Conservation (phyloP, 2,329 filamentous ascomycete species). For the Pseudogymnoascus pannorum region DNA sequence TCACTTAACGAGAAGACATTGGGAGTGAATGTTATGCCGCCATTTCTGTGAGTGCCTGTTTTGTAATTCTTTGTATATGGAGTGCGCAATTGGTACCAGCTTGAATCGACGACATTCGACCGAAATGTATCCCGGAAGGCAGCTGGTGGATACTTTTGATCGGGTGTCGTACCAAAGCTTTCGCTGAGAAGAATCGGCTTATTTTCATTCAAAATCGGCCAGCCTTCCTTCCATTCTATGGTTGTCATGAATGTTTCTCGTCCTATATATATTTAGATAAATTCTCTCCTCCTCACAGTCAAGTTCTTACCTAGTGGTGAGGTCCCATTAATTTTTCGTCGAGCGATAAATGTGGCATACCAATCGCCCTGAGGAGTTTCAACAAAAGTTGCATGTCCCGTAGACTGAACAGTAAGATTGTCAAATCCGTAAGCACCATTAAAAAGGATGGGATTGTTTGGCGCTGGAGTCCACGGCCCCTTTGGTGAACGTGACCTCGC, state of each 20-base stretch:
- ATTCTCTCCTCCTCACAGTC: neutral
- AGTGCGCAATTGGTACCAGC: slow-evolving; percentile 17
- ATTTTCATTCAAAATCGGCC: slow-evolving; percentile 15
- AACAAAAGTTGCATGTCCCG: slow-evolving; percentile 16
- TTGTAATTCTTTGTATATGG: slow-evolving; percentile 17
- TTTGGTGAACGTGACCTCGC: slow-evolving; percentile 12
- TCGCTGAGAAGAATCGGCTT: slow-evolving; percentile 16
- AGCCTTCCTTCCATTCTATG: slow-evolving; percentile 16
- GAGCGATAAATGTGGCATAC: slow-evolving; percentile 15
- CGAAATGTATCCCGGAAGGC: slow-evolving; percentile 16
- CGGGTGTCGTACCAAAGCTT: slow-evolving; percentile 12
- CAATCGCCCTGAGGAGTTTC: slow-evolving; percentile 13
- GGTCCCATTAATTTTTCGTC: slow-evolving; percentile 16
- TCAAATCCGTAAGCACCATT: slow-evolving; percentile 16
- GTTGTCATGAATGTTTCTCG: slow-evolving; percentile 17
- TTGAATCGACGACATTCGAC: slow-evolving; percentile 8
- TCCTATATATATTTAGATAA: slow-evolving; percentile 2
- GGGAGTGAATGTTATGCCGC: slow-evolving; percentile 13
- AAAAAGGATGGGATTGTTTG: slow-evolving; percentile 16
- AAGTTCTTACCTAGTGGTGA: slow-evolving; percentile 14
- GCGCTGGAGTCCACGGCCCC: slow-evolving; percentile 13
- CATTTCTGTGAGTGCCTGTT: neutral
- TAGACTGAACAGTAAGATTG: slow-evolving; percentile 16
- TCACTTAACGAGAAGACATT: slow-evolving; percentile 18
- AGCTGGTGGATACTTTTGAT: slow-evolving; percentile 10